A percentile compares a stretch with the other conserved stretches of the same genome.
phyloP scores from a whole-genome alignment of 179 eudicot genomes.

The Carnegiea gigantea region DNA sequence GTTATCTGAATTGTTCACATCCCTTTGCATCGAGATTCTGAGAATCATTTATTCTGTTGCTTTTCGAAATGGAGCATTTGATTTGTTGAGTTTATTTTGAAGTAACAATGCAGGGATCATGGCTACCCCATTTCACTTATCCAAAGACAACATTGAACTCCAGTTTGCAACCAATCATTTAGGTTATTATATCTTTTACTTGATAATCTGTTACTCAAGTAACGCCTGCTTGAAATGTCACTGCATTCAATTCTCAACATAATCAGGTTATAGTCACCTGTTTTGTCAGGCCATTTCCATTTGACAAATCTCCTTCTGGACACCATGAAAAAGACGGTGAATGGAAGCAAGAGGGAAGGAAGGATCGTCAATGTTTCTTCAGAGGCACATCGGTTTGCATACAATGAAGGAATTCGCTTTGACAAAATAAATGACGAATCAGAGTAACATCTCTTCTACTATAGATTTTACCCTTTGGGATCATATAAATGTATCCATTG shows the following conservation, averaged over 20 bases:
- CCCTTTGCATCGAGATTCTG: too few species aligned
- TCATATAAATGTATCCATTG: background rate
- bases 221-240: background rate
- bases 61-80: background rate
- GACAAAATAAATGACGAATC: constrained; percentile 60
- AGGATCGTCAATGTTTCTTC: constrained; percentile 89
- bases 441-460: constrained; percentile 36
- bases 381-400: constrained; percentile 56
- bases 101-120: constrained; percentile 94
- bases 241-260: background rate
- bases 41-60: background rate
- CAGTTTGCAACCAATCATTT: constrained; percentile 89
- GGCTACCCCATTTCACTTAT: constrained; percentile 57
- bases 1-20: background rate
- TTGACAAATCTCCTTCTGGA: constrained; percentile 71
- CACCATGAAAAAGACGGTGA: constrained; percentile 63
- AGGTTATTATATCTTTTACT: constrained; percentile 42
- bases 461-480: background rate
- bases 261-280: background rate
- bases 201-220: background rate
- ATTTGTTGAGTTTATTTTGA: constrained; percentile 20
- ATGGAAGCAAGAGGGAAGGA: constrained; percentile 58
- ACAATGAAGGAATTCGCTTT: constrained; percentile 69
- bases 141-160: constrained; percentile 74
- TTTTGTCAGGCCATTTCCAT: constrained; percentile 72